A percentile compares a stretch with the other conserved stretches of the same genome.
Evolutionary conservation across 257 asterid species (phyloP).

Genomic region (Petunia axillaris): DNA sequence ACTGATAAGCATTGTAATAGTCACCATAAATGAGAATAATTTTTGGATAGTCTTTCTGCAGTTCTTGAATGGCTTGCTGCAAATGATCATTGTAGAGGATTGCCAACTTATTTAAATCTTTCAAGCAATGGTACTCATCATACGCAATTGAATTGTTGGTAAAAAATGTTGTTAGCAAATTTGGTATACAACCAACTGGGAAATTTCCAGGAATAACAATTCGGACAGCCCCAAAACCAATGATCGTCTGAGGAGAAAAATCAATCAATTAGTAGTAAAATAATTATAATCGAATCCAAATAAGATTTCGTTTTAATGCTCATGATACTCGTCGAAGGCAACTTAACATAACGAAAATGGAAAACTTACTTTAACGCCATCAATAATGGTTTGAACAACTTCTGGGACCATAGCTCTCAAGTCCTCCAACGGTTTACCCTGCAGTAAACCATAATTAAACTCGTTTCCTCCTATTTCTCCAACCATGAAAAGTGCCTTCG

Average conservation of each 20-base stretch:
- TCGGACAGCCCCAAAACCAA: neutral
- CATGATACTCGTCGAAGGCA: neutral
- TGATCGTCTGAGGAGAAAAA: slow-evolving; percentile 19
- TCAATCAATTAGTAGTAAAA: neutral
- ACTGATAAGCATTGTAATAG: slow-evolving; percentile 23
- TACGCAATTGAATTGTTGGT: slow-evolving; percentile 22
- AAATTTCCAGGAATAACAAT: slow-evolving; percentile 34
- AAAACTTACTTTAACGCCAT: slow-evolving; percentile 29
- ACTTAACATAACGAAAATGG: neutral
- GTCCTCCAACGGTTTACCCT: slow-evolving; percentile 35
- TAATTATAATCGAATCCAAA: neutral
- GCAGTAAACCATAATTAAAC: slow-evolving; percentile 29
- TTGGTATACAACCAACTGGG: slow-evolving; percentile 38
- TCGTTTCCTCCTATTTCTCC: slow-evolving; percentile 37
- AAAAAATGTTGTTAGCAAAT: slow-evolving; percentile 24
- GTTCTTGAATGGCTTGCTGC: slow-evolving; percentile 29
- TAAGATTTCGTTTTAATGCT: neutral
- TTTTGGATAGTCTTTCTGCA: slow-evolving; percentile 24
- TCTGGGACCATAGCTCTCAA: slow-evolving; percentile 27
- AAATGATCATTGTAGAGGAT: slow-evolving; percentile 28
- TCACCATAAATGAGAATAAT: slow-evolving; percentile 34
- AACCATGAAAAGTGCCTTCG: slow-evolving; percentile 26
- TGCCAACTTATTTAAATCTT: slow-evolving; percentile 26
- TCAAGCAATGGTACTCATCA: slow-evolving; percentile 34
- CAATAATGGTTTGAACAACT: slow-evolving; percentile 32